Evolutionary conservation across 768 basidiomycete species (phyloP), one percentile per base, ranked within the genome.

Genomic region (Boletus insuetus): DNA sequence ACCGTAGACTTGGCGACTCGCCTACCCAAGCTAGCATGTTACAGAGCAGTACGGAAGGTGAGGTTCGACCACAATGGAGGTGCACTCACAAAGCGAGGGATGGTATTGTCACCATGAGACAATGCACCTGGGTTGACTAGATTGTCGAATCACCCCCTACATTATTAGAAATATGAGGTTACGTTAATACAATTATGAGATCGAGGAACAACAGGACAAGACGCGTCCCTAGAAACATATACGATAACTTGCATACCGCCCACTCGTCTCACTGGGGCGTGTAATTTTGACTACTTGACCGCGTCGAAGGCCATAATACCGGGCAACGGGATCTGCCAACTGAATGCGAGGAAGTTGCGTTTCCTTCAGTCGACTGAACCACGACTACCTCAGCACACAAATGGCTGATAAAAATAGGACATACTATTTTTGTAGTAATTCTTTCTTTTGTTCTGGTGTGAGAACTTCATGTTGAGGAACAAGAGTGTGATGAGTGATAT

Each of bases 231-330:
- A 91, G 74, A 91, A 93, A 75, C 91, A 92, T 70, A 94, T 91
- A 58, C 91, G 88, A 77, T 94, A 94, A 67, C 91, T 93, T 49
- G 91, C 89, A 64, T 94, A 95, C 56, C 92, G 84, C 48, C 96
- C 96, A 59, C 89, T 91, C 17, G 97, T 99, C 79, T 98, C 97
- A 73, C 91, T 94, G 26, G 94, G 91, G 65, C 97, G 79, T 56
- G 90, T 98, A 65, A 99, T 98, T 79, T 97, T 98, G 73, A 99
- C 97, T 45, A 99, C 97, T 71, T 96, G 93, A 26, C 96, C 95
- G 47, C 97, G 84, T 64, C 86, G 82, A 54, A 99, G 83, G 49
- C 97, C 97, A 75, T 98, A 99, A 73, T 99, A 98, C 55, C 95
- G 85, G 40, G 97, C 94, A n/a, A 99, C 96, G 11, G 97, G 97